Percentiles rank a stretch among this genome's conserved stretches.
phyloP scores from a whole-genome alignment of 352 stramenopile genomes.

The Phytophthora podocarpi region DNA sequence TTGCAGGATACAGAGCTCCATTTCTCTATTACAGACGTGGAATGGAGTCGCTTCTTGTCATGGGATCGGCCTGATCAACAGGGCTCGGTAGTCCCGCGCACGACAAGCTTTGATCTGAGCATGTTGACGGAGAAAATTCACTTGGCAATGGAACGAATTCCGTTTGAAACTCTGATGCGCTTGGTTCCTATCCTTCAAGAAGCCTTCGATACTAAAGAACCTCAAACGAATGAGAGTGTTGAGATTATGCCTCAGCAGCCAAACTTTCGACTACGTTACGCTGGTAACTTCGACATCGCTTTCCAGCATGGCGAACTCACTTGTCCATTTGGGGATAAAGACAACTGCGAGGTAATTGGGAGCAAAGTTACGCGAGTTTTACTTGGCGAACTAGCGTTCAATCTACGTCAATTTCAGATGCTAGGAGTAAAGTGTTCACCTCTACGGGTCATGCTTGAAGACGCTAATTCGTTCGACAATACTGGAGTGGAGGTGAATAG shows the following conservation, averaged over 20 bases:
- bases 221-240: not conserved
- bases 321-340: conserved; percentile 41
- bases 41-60: conserved; percentile 26
- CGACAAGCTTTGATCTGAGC: conserved; percentile 30
- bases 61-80: too few relatives aligned
- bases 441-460: conserved; percentile 32
- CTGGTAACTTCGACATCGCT: conserved; percentile 53
- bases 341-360: conserved; percentile 19
- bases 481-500: not conserved
- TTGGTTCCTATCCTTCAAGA: conserved; percentile 38
- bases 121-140: conserved; percentile 22
- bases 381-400: conserved; percentile 48
- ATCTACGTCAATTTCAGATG: conserved; percentile 60
- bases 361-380: conserved; percentile 36
- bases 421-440: conserved; percentile 38
- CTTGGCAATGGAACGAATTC: conserved; percentile 16
- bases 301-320: conserved; percentile 42
- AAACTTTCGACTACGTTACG: conserved; percentile 51
- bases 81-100: conserved; percentile 3
- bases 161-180: conserved; percentile 8
- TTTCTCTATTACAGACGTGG: conserved; percentile 58
- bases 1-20: conserved; percentile 33
- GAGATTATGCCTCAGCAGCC: not conserved
- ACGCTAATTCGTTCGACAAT: conserved; percentile 1
- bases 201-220: conserved; percentile 46